Percentiles rank a stretch among this genome's conserved stretches.
phyloP scores from a whole-genome alignment of 2,329 filamentous ascomycete species.

The Achaetomium macrosporum region DNA sequence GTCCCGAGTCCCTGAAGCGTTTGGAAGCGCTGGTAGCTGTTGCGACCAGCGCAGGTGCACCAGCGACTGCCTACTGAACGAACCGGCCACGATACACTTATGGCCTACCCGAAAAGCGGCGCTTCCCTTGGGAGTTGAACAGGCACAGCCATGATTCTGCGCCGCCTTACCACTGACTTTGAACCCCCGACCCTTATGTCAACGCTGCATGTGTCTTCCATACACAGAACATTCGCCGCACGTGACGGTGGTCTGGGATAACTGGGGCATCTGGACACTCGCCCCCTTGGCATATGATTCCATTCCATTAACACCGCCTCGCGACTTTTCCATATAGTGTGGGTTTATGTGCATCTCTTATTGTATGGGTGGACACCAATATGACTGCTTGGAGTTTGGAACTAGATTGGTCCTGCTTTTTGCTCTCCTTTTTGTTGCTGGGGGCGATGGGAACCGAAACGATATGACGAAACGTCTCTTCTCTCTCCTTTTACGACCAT shows the following conservation, averaged over 20 bases:
- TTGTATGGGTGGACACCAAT: neutral
- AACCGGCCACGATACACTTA: conserved; percentile 7
- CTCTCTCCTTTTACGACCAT: conserved; percentile 1
- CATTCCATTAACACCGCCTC: no score
- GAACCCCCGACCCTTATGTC: no score
- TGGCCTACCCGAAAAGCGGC: neutral
- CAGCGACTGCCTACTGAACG: conserved; percentile 23
- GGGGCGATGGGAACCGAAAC: conserved; percentile 8
- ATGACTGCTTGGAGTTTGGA: neutral
- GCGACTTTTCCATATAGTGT: no score
- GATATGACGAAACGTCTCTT: conserved; percentile 13
- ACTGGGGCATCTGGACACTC: no score
- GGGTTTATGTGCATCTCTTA: no score
- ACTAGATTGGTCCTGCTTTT: conserved; percentile 5
- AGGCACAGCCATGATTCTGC: no score
- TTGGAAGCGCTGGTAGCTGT: conserved; percentile 61
- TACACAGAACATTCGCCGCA: no score
- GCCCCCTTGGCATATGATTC: no score
- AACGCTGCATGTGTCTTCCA: no score
- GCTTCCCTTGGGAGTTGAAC: no score
- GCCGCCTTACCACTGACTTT: no score
- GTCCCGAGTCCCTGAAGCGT: conserved; percentile 45
- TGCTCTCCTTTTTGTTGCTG: neutral
- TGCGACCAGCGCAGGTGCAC: conserved; percentile 49
- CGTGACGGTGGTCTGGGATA: no score